phyloP scores from a whole-genome alignment of 2,329 filamentous ascomycete genomes.

The Incumbomyces lentus region DNA sequence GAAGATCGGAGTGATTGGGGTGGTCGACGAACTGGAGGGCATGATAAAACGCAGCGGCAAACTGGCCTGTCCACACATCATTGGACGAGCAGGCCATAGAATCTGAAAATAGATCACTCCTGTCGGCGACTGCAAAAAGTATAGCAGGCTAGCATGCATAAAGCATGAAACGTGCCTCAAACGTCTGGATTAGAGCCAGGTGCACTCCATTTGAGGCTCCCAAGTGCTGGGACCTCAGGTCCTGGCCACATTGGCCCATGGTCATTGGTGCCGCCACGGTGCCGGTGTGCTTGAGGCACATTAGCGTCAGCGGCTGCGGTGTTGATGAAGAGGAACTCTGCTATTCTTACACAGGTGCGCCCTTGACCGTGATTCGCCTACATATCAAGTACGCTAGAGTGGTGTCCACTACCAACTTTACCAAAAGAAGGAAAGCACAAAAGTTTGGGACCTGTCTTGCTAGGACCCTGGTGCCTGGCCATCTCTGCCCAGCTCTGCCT shows the following conservation, averaged over 20 bases:
- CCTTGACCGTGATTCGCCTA: too few relatives aligned
- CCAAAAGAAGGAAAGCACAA: too few relatives aligned
- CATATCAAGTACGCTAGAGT: too few relatives aligned
- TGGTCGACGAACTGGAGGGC: not conserved
- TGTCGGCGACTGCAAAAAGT: not conserved
- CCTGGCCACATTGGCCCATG: not conserved
- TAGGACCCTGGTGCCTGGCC: too few relatives aligned
- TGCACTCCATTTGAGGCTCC: too few relatives aligned
- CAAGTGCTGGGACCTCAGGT: too few relatives aligned
- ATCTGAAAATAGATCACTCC: constrained; percentile 2
- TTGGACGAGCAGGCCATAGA: not conserved
- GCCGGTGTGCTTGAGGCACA: constrained; percentile 1
- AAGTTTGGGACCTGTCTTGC: too few relatives aligned
- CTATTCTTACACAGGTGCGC: too few relatives aligned
- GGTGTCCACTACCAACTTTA: too few relatives aligned
- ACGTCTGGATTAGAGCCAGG: too few relatives aligned
- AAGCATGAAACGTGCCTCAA: not conserved
- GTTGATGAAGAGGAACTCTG: not conserved
- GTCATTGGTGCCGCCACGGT: not conserved
- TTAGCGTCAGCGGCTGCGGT: constrained; percentile 5
- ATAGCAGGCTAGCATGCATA: constrained; percentile 2
- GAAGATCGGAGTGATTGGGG: not conserved
- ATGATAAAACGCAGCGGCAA: constrained; percentile 4
- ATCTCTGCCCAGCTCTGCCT: too few relatives aligned
- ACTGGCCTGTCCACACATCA: not conserved